Conservation (phyloP, 495 filamentous ascomycete species). For the Aspergillus bridgeri region DNA sequence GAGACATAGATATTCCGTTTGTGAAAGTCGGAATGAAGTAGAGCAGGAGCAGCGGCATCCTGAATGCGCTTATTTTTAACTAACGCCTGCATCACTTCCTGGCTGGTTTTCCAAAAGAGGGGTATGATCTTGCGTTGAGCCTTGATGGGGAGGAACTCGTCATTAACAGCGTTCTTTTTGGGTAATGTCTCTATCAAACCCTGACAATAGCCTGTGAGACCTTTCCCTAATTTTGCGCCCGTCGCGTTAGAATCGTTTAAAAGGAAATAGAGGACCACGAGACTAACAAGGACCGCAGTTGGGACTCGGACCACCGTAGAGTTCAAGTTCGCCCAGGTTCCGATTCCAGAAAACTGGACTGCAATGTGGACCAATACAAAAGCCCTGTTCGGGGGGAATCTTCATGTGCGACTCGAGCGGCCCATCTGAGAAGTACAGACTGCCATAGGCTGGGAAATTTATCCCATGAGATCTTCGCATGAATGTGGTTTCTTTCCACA, state of each 20-base stretch:
- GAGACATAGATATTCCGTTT: conserved; percentile 46
- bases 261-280: neutral
- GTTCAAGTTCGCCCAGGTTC: conserved; percentile 26
- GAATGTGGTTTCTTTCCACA: no score
- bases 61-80: conserved; percentile 29
- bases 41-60: conserved; percentile 27
- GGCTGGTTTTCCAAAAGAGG: conserved; percentile 27
- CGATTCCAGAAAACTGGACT: conserved; percentile 39
- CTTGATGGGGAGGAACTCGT: conserved; percentile 29
- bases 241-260: no score
- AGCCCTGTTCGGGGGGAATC: conserved; percentile 29
- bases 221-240: conserved; percentile 20
- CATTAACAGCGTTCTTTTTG: conserved; percentile 2
- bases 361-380: conserved; percentile 42
- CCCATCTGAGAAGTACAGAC: conserved; percentile 31
- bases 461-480: no score
- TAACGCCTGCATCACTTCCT: conserved; percentile 27
- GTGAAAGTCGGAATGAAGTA: conserved; percentile 40
- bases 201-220: conserved; percentile 25
- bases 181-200: conserved; percentile 36
- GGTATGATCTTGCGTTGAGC: conserved; percentile 33
- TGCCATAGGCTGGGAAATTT: conserved; percentile 45
- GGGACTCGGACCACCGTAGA: conserved; percentile 28
- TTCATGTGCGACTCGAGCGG: conserved; percentile 24
- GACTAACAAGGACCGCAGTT: conserved; percentile 28